Evolutionary conservation across 345 rosid species (phyloP).

Genomic region (Rubroshorea leprosula): DNA sequence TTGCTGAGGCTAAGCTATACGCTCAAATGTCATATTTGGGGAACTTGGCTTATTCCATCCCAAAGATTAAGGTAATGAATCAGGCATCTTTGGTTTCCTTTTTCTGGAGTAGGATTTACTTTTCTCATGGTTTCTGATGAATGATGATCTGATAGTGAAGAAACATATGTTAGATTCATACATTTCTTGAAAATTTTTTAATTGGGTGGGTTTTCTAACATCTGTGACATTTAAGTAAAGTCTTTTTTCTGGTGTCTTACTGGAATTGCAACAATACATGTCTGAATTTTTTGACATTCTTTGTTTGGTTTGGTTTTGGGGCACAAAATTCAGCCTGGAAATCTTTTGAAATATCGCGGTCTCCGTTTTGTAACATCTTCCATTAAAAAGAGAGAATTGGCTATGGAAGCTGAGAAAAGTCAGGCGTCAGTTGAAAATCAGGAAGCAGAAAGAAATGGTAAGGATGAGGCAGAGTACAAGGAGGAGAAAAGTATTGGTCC

Average conservation of each 20-base stretch:
- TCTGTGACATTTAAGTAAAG: too few relatives aligned
- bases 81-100: not conserved
- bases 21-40: slow-evolving; percentile 79
- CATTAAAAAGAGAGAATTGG: slow-evolving; percentile 51
- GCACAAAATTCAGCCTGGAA: slow-evolving; percentile 45
- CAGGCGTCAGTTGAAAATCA: slow-evolving; percentile 30
- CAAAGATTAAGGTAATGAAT: slow-evolving; percentile 54
- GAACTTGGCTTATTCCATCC: slow-evolving; percentile 69
- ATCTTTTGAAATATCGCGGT: slow-evolving; percentile 52
- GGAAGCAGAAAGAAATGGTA: slow-evolving; percentile 26
- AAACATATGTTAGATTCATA: not conserved
- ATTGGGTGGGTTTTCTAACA: too few relatives aligned
- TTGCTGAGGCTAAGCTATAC: slow-evolving; percentile 65
- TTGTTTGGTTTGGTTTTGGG: not conserved
- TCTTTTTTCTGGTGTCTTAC: not conserved
- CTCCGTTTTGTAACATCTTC: slow-evolving; percentile 72
- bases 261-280: not conserved
- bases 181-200: not conserved
- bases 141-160: not conserved
- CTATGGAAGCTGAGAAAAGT: slow-evolving; percentile 36
- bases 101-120: too few relatives aligned
- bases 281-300: not conserved
- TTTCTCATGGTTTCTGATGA: too few relatives aligned
- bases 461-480: slow-evolving; percentile 23
- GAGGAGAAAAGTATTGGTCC: slow-evolving; percentile 34